These are phyloP conservation scores for Penicillium atrosanguineum DNA, from an alignment of 495 filamentous ascomycete genomes.

Conservation along the genomic window DNA sequence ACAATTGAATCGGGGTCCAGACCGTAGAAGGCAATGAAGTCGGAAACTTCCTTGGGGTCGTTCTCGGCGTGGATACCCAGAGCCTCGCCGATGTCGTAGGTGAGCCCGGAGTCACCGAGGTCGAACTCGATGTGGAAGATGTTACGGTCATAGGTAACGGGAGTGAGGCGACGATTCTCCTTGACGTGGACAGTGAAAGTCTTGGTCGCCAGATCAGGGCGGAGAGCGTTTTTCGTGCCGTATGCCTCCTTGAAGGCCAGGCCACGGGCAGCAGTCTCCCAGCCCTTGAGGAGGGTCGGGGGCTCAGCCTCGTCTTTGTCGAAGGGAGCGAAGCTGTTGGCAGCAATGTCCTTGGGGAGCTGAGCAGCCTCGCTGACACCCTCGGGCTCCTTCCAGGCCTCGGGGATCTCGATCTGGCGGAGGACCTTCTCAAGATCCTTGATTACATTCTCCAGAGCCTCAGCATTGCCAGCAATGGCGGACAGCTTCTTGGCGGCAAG, in stretches of 20 bases:
- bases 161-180: constrained; percentile 92
- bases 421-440: constrained; percentile 69
- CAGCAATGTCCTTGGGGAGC: constrained; percentile 59
- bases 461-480: constrained; percentile 51
- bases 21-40: constrained; percentile 88
- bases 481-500: constrained; percentile 55
- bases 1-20: constrained; percentile 79
- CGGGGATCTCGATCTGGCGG: constrained; percentile 68
- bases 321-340: constrained; percentile 80
- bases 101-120: constrained; percentile 82
- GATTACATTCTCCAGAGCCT: constrained; percentile 56
- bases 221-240: constrained; percentile 65
- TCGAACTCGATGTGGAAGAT: constrained; percentile 99
- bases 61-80: constrained; percentile 96
- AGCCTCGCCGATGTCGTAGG: constrained; percentile 97
- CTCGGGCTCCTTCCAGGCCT: constrained; percentile 70
- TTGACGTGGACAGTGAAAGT: constrained; percentile 86
- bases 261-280: constrained; percentile 80
- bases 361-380: constrained; percentile 49
- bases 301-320: constrained; percentile 73
- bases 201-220: constrained; percentile 82
- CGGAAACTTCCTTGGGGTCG: constrained; percentile 68
- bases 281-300: constrained; percentile 63
- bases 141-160: constrained; percentile 87
- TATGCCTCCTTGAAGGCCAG: constrained; percentile 95